Percentiles rank a stretch among this genome's conserved stretches.
phyloP scores from a whole-genome alignment of 495 filamentous ascomycete species.

The Aspergillus avenaceus region DNA sequence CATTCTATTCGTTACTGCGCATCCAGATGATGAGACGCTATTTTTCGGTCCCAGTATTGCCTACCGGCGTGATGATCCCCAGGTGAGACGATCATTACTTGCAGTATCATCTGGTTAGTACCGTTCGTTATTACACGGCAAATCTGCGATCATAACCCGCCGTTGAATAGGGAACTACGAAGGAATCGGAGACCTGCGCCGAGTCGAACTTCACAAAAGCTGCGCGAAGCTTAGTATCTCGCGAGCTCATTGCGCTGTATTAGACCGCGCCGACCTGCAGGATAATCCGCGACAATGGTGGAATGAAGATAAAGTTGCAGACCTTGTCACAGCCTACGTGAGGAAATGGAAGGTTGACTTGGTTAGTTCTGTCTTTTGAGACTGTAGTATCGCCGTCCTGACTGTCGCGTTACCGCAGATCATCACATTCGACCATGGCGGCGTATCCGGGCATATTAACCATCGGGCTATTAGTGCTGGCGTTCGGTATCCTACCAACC shows the following conservation, averaged over 20 bases:
- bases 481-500: not conserved
- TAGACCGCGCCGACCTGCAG: constrained; percentile 5
- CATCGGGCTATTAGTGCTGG: constrained; percentile 3
- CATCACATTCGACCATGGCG: constrained; percentile 7
- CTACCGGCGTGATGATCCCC: not conserved
- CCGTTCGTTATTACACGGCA: no score
- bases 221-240: constrained; percentile 1
- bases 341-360: constrained; percentile 4
- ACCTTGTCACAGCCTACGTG: constrained; percentile 1
- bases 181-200: not conserved
- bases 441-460: constrained; percentile 7
- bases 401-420: not conserved
- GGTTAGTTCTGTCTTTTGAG: no score
- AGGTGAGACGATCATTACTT: not conserved
- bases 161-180: not conserved
- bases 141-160: not conserved
- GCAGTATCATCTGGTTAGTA: constrained; percentile 2
- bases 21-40: constrained; percentile 9
- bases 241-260: not conserved
- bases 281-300: constrained; percentile 9
- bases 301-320: constrained; percentile 1
- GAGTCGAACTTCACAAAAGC: not conserved
- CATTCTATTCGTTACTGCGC: constrained; percentile 7
- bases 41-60: constrained; percentile 6
- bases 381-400: not conserved